Conservation (phyloP, 352 stramenopile genomes). For the Phytophthora agathidicida region DNA sequence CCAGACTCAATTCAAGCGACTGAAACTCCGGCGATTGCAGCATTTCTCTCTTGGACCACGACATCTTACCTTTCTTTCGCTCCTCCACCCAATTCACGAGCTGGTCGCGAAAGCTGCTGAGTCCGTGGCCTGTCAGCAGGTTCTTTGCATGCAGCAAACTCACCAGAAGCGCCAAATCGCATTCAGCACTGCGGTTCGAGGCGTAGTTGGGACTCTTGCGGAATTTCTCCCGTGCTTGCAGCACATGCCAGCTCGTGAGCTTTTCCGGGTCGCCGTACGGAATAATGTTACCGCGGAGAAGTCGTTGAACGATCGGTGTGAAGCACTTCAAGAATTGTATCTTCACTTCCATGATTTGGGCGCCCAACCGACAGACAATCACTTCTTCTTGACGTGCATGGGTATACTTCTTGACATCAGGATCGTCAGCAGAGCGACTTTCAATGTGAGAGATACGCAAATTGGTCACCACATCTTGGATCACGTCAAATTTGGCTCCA, state of each 20-base stretch:
- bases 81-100: constrained; percentile 66
- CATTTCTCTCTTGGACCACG: constrained; percentile 86
- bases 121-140: constrained; percentile 76
- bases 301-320: constrained; percentile 59
- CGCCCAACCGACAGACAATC: constrained; percentile 70
- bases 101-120: constrained; percentile 77
- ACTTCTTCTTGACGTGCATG: constrained; percentile 86
- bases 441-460: constrained; percentile 96
- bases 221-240: constrained; percentile 78
- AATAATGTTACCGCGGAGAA: constrained; percentile 64
- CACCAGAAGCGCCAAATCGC: constrained; percentile 77
- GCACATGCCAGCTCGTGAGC: constrained; percentile 80
- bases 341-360: constrained; percentile 73
- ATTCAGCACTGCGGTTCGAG: constrained; percentile 74
- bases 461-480: constrained; percentile 96
- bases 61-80: constrained; percentile 52
- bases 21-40: constrained; percentile 77
- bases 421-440: constrained; percentile 94
- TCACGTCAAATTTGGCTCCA: constrained; percentile 94
- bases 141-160: constrained; percentile 79
- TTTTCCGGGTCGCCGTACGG: constrained; percentile 76
- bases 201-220: constrained; percentile 67
- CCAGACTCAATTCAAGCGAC: constrained; percentile 53
- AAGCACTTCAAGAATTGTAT: constrained; percentile 69
- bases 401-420: constrained; percentile 92